Percentiles rank a stretch among this genome's conserved stretches.
Conservation (phyloP, 164 flowering plant genomes). For the Umbellularia californica region DNA sequence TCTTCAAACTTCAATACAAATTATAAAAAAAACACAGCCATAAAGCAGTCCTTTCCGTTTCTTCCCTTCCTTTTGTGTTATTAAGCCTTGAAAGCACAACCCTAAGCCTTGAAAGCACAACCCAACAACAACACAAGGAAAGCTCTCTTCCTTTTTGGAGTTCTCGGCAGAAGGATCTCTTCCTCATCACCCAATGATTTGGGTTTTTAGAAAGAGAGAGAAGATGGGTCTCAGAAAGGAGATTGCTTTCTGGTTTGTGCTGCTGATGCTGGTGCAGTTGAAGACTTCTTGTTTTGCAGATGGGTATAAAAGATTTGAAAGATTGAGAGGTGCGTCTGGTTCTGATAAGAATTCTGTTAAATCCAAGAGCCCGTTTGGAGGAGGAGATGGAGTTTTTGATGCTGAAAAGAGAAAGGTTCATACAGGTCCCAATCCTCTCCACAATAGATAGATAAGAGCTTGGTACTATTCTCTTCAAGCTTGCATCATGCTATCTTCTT, state of each 20-base stretch:
- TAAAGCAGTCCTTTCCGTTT: not conserved
- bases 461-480: not conserved
- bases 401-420: constrained; percentile 14
- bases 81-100: not conserved
- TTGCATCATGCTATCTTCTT: not conserved
- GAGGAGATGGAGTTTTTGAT: constrained; percentile 7
- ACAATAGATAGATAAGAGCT: constrained; percentile 11
- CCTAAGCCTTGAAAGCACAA: not conserved
- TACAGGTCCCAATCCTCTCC: constrained; percentile 19
- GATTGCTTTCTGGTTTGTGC: constrained; percentile 12
- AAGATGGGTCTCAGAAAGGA: constrained; percentile 1
- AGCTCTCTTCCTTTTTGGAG: not conserved
- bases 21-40: not conserved
- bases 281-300: constrained; percentile 2
- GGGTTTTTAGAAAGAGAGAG: not conserved
- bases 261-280: constrained; percentile 12
- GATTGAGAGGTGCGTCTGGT: constrained; percentile 2
- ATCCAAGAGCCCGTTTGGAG: not conserved
- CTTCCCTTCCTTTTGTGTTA: not conserved
- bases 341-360: not conserved
- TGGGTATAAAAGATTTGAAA: not conserved
- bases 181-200: not conserved
- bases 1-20: constrained; percentile 6
- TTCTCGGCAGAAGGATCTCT: not conserved
- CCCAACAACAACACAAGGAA: not conserved